Base-by-base conservation (phyloP, 83 land plant genomes). In the Larix sibirica region DNA sequence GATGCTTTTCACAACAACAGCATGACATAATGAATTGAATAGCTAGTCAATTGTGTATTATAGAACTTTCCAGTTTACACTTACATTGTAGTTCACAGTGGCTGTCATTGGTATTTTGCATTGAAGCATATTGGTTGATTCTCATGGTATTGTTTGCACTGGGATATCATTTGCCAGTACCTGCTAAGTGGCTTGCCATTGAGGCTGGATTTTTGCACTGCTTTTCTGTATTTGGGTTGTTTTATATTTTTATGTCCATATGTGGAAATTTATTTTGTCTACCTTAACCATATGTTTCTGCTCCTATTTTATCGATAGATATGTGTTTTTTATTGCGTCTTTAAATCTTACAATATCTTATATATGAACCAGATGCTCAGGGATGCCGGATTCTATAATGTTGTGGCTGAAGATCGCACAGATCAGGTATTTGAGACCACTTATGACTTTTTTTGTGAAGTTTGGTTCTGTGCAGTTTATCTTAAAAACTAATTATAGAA, bases 351-450 rank as follows among this genome's bases (percentile, higher is more conserved):
- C 73, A 31, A 5, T 31, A 33, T 36, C 44, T 42, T 69, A 69
- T 42, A 8, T 42, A 56, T 26, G 10, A 79, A 79, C 31, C 92
- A 98, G 99, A 93, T 98, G 97, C 91, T 98, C 33, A 76, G 62
- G 69, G 92, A 93, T 83, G 97, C 96, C 82, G 99, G 99, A 26
- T 98, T 98, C 73, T 63, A 58, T 66, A 90, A 93, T 14, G 97
- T 98, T n/a, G 78, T 89, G 42, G 98, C 96, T 2, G 99, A 98
- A 86, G 99, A 98, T 82, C 91, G 96, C 17, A 98, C 99, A n/a
- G 64, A 91, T 69, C 98, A 93, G 96, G 99, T 96, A 84, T 24
- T 20, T 7, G 26, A 73, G 26, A 73, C 58, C 10, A 20, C 77
- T 73, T 79, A 12, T 8, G 23, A 18, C 21, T 18, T 31, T 73